phyloP scores from a whole-genome alignment of 2,329 filamentous ascomycete genomes.

The Exserohilum turcica region DNA sequence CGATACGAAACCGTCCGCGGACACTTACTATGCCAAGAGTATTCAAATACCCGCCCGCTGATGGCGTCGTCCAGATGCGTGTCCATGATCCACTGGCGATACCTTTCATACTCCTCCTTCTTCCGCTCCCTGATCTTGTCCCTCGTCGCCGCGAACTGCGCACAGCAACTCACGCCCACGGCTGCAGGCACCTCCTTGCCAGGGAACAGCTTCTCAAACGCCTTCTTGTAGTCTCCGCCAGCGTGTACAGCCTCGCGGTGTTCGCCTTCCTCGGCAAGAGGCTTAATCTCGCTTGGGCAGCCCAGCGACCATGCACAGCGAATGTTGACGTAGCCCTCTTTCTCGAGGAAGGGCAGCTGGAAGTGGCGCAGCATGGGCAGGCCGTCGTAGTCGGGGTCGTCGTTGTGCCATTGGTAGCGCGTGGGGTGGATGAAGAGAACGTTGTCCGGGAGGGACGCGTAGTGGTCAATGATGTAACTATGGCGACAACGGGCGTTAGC shows the following conservation, averaged over 20 bases:
- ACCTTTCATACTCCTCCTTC: slow-evolving; percentile 56
- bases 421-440: slow-evolving; percentile 50
- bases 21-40: slow-evolving; percentile 63
- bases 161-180: slow-evolving; percentile 60
- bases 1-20: too few species aligned
- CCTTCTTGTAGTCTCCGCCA: slow-evolving; percentile 55
- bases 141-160: slow-evolving; percentile 59
- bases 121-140: slow-evolving; percentile 54
- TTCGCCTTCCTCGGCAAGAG: slow-evolving; percentile 49
- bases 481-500: slow-evolving; percentile 4
- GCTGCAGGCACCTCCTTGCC: slow-evolving; percentile 47
- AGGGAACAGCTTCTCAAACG: slow-evolving; percentile 58
- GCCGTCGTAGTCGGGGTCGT: slow-evolving; percentile 59
- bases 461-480: slow-evolving; percentile 51
- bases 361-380: slow-evolving; percentile 56
- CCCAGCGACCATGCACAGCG: slow-evolving; percentile 60
- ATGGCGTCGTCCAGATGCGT: slow-evolving; percentile 56
- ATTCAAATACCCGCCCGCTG: slow-evolving; percentile 61
- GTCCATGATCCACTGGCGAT: slow-evolving; percentile 55
- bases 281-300: slow-evolving; percentile 58
- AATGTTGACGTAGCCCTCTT: slow-evolving; percentile 60
- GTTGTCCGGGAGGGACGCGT: slow-evolving; percentile 49
- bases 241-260: slow-evolving; percentile 53
- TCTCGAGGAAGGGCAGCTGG: slow-evolving; percentile 55
- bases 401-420: slow-evolving; percentile 57